These are phyloP conservation scores for Chloranthus sessilifolius DNA, from an alignment of 164 flowering plant genomes.

Conservation along the genomic window DNA sequence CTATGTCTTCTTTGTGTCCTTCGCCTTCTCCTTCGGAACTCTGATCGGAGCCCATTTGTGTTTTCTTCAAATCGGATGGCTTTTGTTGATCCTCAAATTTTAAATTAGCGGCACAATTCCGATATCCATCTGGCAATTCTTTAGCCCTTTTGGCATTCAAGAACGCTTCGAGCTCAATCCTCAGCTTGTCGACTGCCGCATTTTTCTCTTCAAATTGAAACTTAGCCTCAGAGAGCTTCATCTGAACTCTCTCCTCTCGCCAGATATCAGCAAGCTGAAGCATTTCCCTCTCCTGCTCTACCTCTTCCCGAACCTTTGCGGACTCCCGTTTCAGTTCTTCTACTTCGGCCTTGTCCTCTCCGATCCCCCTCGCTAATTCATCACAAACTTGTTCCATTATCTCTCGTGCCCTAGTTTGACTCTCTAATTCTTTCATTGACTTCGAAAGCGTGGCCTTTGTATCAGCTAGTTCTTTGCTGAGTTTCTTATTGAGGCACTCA, in stretches of 20 bases:
- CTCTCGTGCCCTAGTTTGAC: slow-evolving; percentile 69
- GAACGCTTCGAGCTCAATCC: slow-evolving; percentile 53
- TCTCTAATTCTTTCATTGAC: slow-evolving; percentile 60
- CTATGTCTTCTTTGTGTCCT: slow-evolving; percentile 29
- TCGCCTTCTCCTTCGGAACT: slow-evolving; percentile 27
- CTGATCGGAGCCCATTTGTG: slow-evolving; percentile 16
- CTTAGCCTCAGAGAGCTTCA: slow-evolving; percentile 82
- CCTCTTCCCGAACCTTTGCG: slow-evolving; percentile 51
- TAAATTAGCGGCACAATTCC: slow-evolving; percentile 17
- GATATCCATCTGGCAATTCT: slow-evolving; percentile 27
- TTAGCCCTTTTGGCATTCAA: slow-evolving; percentile 36
- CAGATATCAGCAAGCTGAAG: slow-evolving; percentile 72
- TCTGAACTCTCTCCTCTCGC: slow-evolving; percentile 77
- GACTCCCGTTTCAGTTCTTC: slow-evolving; percentile 66
- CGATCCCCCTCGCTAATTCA: slow-evolving; percentile 62
- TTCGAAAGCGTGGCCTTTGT: slow-evolving; percentile 51
- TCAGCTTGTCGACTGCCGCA: slow-evolving; percentile 64
- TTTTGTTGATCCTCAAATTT: slow-evolving; percentile 25
- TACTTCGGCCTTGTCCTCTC: slow-evolving; percentile 59
- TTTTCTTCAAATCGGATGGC: slow-evolving; percentile 15
- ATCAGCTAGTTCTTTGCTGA: slow-evolving; percentile 73
- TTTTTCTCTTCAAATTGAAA: slow-evolving; percentile 85
- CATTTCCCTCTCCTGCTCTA: slow-evolving; percentile 85
- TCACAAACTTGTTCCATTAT: slow-evolving; percentile 68
- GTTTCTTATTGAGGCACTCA: slow-evolving; percentile 85